Conservation (phyloP, 2,329 filamentous ascomycete genomes). For the Phaeosphaeriaceae sp. region DNA sequence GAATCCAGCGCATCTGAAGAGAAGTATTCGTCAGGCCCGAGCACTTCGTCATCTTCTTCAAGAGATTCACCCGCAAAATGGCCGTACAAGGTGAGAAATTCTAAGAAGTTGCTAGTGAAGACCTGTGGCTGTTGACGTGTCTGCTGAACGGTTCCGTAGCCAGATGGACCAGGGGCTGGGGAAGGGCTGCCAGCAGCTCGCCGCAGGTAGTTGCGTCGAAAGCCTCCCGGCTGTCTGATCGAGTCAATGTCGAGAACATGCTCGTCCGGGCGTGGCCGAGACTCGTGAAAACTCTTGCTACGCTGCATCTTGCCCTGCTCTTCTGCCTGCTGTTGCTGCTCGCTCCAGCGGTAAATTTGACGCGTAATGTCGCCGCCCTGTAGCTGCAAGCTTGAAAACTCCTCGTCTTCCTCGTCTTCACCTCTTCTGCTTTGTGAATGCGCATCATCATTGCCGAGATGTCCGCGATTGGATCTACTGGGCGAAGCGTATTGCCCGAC, state of each 20-base stretch:
- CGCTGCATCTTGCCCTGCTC: slow-evolving; percentile 70
- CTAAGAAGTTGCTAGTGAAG: slow-evolving; percentile 91
- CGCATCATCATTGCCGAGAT: slow-evolving; percentile 34
- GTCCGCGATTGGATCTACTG: slow-evolving; percentile 40
- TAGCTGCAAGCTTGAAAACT: slow-evolving; percentile 91
- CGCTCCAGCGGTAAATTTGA: slow-evolving; percentile 95
- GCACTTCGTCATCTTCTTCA: slow-evolving; percentile 92
- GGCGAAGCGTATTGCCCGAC: slow-evolving; percentile 58
- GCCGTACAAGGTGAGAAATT: slow-evolving; percentile 93
- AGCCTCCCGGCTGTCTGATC: slow-evolving; percentile 93
- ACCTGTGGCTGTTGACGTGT: slow-evolving; percentile 34
- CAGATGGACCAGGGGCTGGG: slow-evolving; percentile 54
- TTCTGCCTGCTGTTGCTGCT: slow-evolving; percentile 81
- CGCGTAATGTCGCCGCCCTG: slow-evolving; percentile 95
- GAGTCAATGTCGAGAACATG: slow-evolving; percentile 85
- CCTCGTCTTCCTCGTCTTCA: slow-evolving; percentile 62
- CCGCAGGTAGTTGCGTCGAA: slow-evolving; percentile 87
- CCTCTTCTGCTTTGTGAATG: slow-evolving; percentile 53
- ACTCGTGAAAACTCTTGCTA: slow-evolving; percentile 86
- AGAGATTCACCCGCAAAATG: slow-evolving; percentile 98
- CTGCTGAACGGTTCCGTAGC: slow-evolving; percentile 45
- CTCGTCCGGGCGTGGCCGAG: slow-evolving; percentile 79
- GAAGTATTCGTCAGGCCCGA: slow-evolving; percentile 90
- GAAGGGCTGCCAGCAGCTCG: slow-evolving; percentile 74
- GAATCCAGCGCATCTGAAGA: slow-evolving; percentile 75